Evolutionary conservation across 768 basidiomycete genomes (phyloP).

Genomic region (Tricholoma flavovirens): DNA sequence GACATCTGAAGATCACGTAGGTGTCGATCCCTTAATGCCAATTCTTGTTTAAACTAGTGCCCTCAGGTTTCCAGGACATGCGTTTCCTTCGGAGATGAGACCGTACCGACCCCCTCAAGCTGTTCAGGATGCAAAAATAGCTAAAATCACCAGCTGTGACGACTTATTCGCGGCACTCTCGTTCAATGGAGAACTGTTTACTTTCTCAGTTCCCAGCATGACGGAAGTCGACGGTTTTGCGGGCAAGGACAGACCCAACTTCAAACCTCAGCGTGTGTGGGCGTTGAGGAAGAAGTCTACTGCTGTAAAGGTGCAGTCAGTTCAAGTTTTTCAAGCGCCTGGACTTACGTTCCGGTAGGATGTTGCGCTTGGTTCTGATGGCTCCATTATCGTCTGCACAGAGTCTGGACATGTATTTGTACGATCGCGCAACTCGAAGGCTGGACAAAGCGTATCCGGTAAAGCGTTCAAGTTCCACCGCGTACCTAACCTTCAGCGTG

Average conservation of each 20-base stretch:
- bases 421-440: constrained; percentile 51
- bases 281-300: constrained; percentile 82
- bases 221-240: constrained; percentile 26
- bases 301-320: constrained; percentile 56
- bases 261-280: constrained; percentile 90
- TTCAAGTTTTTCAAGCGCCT: neutral
- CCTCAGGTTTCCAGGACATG: constrained; percentile 65
- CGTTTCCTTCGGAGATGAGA: constrained; percentile 69
- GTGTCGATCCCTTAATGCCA: constrained; percentile 11
- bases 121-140: constrained; percentile 60
- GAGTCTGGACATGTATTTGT: constrained; percentile 93
- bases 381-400: constrained; percentile 87
- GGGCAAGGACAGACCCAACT: constrained; percentile 28
- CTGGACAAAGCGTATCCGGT: constrained; percentile 19
- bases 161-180: constrained; percentile 79
- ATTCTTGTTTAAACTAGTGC: neutral
- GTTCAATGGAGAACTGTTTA: constrained; percentile 86
- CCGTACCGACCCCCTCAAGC: constrained; percentile 83
- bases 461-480: constrained; percentile 76
- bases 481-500: constrained; percentile 79
- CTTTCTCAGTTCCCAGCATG: constrained; percentile 49
- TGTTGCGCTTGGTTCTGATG: constrained; percentile 83
- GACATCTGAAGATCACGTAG: constrained; percentile 68
- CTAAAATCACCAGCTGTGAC: constrained; percentile 76
- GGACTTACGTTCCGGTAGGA: constrained; percentile 42